Base-by-base conservation (phyloP, 1,284 basidiomycete species). In the Austroboletus novae-zelandiae region DNA sequence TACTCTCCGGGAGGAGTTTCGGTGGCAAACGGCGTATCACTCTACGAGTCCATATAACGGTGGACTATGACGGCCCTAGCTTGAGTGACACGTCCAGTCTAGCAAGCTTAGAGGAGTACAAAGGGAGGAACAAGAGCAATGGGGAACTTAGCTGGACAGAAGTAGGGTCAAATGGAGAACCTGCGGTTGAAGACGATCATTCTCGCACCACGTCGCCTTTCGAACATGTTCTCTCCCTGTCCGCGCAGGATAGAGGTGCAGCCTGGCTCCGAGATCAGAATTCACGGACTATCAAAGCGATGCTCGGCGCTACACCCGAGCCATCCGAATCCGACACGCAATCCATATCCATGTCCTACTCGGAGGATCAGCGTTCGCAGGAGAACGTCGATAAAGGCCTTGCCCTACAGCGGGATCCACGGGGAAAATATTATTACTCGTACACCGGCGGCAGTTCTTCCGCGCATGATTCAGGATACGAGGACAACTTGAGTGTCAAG, bases 41-140 rank as follows among this genome's bases (percentile, higher is more conserved):
- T 1, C 71, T 95, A 20, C 76, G 81, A 15, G 80, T 95, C 40
- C 77, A 84, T 41, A 84, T 96, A 30, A 74, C 77, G 5, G 83
- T 94, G 51, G 91, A 94, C 57, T 94, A 92, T 60, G 93, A 95
- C 62, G 91, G 91, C 0, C 91, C 89, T n/a, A 91, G 86, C 66
- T 74, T 95, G 50, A 93, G 89, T 14, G 93, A 95, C 60, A 90
- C 91, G 1, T 84, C 82, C 8, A 93, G 90, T 11, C 73, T 94
- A 13, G 80, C 79, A 39, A 90, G 87, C 60, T 61, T 85, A 58
- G 89, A 90, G 23, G 89, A 90, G 54, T 87, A 84, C 69, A 75
- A 70, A 58, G 74, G 74, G 43, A 71, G 77, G 48, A 86, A 83
- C 57, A 75, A 72, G 47, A 87, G 83, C 37, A 75, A 73, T 37